Conservation (phyloP, 1,139 yeast species). For the Kluyveromyces sp. region DNA sequence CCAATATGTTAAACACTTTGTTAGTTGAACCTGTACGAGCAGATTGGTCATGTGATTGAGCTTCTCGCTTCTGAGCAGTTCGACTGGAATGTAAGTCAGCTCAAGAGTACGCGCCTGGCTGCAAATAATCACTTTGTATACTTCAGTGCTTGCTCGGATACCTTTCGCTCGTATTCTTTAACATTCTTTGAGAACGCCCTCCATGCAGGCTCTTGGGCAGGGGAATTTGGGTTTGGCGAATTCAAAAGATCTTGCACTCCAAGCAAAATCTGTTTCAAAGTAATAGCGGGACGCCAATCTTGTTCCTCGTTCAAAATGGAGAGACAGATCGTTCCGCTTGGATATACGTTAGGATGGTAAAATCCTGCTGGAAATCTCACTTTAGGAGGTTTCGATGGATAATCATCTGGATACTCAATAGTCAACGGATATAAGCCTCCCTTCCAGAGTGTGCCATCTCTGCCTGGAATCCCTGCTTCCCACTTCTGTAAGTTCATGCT, state of each 20-base stretch:
- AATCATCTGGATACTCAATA: constrained; percentile 78
- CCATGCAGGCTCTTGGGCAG: constrained; percentile 98
- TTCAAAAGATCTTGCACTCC: constrained; percentile 91
- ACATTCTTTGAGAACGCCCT: constrained; percentile 69
- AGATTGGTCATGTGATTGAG: no score
- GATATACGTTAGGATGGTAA: constrained; percentile 95
- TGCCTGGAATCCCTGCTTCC: constrained; percentile 97
- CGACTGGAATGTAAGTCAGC: no score
- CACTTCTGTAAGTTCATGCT: constrained; percentile 76
- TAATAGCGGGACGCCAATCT: constrained; percentile 97
- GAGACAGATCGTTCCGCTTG: constrained; percentile 91
- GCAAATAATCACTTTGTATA: constrained; percentile 52
- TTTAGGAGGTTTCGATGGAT: constrained; percentile 95
- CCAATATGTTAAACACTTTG: no score
- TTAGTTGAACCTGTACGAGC: no score
- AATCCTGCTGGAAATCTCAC: constrained; percentile 82
- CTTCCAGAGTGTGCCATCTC: constrained; percentile 71
- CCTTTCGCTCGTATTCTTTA: constrained; percentile 64
- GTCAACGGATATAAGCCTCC: constrained; percentile 86
- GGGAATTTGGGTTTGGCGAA: constrained; percentile 88
- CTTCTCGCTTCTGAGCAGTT: no score
- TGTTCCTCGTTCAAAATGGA: constrained; percentile 91
- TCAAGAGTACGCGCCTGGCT: no score
- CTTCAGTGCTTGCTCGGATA: constrained; percentile 71
- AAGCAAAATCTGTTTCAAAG: constrained; percentile 78